Evolutionary conservation across 768 basidiomycete genomes (phyloP), one percentile per base, ranked within the genome.

Genomic region (Ramaria sp.): DNA sequence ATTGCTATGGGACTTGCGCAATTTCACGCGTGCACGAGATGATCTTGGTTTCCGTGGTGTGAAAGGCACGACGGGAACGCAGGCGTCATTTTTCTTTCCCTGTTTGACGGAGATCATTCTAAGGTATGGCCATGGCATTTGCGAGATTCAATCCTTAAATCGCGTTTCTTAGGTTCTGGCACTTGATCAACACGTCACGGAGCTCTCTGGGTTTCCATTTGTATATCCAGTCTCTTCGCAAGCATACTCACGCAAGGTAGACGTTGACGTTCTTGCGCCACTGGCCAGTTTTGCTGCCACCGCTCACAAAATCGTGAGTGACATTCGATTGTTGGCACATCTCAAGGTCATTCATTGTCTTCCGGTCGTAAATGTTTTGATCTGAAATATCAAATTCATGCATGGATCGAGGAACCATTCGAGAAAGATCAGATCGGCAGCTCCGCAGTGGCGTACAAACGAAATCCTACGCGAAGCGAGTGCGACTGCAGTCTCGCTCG

Each of bases 401-500:
- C 22, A 6, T 58, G 88, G 84, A 78, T 99, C 46, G 96, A 99
- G 72, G 96, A 99, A 68, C 96, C 96, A 0, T 98, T 98, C 70
- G 95, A 99, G 71, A 89, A 92, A 53, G 95, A 95, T 19, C 96
- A 99, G 73, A 99, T 98, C 62, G 96, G 96, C 7, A 89, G 88
- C 10, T 91, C 88, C 0, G 93, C 93, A 0, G 97, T 98, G 95
- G 95, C 95, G 9, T 98, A 98, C 81, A 97, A 98, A 74, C 82
- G 95, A 55, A 98, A 99, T 71, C 96, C 96, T 7, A 99, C 98
- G 96, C 90, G 96, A 57, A 94, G 84, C 57, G 96, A 99, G 72
- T 87, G 96, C 41, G 88, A 96, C 46, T 99, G 96, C 78, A 92
- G 89, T 65, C 81, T 99, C 54, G 78, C 94, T n/a, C 78, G 96